Percentiles rank a stretch among this genome's conserved stretches.
Conservation (phyloP, 1,284 basidiomycete species). For the Naganishia albida region DNA sequence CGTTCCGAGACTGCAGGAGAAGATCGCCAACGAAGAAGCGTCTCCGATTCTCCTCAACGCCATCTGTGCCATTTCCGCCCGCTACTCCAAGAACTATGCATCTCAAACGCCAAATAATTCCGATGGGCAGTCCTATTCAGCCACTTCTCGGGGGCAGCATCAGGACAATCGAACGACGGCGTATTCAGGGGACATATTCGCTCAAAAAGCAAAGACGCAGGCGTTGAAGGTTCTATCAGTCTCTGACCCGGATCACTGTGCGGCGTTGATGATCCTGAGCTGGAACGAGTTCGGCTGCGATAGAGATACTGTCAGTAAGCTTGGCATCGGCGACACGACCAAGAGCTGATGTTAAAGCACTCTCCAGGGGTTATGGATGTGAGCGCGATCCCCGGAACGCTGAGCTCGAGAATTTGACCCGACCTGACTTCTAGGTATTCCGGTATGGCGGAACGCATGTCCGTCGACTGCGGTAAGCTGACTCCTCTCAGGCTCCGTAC, state of each 20-base stretch:
- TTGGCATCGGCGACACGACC: not conserved
- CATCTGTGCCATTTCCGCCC: conserved; percentile 35
- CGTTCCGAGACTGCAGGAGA: conserved; percentile 5
- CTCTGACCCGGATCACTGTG: conserved; percentile 31
- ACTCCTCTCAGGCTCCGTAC: too few species aligned
- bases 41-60: conserved; percentile 36
- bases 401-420: not conserved
- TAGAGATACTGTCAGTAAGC: conserved; percentile 34
- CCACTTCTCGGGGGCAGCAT: conserved; percentile 11
- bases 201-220: conserved; percentile 37
- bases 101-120: conserved; percentile 9
- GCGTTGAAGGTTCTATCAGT: conserved; percentile 30
- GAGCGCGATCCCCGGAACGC: not conserved
- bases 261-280: conserved; percentile 36
- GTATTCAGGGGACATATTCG: conserved; percentile 23
- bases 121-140: not conserved
- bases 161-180: not conserved
- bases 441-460: conserved; percentile 38
- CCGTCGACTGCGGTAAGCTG: conserved; percentile 36
- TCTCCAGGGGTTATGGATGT: conserved; percentile 38
- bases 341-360: not conserved
- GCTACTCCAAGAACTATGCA: conserved; percentile 31
- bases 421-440: conserved; percentile 33
- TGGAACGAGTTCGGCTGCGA: conserved; percentile 39
- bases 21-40: not conserved